A percentile compares a stretch with the other conserved stretches of the same genome.
phyloP scores from a whole-genome alignment of 2,329 filamentous ascomycete genomes.

The Aspergillus fumigatus region DNA sequence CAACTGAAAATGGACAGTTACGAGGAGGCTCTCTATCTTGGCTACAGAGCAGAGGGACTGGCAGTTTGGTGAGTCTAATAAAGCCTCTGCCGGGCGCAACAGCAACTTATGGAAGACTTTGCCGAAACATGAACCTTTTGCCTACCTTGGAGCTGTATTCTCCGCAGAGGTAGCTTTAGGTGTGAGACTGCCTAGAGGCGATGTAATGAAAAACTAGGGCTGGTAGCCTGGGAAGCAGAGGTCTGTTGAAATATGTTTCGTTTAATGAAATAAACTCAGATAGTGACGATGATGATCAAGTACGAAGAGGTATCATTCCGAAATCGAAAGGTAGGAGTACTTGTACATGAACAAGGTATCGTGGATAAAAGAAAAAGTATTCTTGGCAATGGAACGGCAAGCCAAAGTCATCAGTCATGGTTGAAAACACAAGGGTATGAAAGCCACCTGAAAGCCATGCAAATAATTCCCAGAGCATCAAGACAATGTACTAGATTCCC shows the following conservation, averaged over 20 bases:
- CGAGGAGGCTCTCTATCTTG: too few relatives aligned
- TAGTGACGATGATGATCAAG: not conserved
- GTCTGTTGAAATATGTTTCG: not conserved
- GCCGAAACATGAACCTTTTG: not conserved
- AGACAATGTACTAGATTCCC: not conserved
- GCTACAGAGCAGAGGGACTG: too few relatives aligned
- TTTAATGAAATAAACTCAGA: not conserved
- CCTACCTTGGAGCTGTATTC: not conserved
- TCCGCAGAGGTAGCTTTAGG: not conserved
- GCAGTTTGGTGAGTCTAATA: not conserved
- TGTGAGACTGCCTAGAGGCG: not conserved
- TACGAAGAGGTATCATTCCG: not conserved
- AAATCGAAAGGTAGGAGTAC: not conserved
- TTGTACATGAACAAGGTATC: not conserved
- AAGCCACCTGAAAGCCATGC: not conserved
- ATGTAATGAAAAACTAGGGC: too few relatives aligned
- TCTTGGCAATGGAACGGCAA: not conserved
- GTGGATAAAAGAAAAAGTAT: not conserved
- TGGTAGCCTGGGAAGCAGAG: not conserved
- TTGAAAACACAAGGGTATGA: not conserved
- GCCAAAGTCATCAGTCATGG: not conserved
- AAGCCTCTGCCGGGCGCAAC: not conserved
- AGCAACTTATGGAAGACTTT: not conserved
- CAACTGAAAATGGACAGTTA: too few relatives aligned
- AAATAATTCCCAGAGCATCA: not conserved